Evolutionary conservation across 1,284 basidiomycete genomes (phyloP).

Genomic region (Meripilus lineatus): DNA sequence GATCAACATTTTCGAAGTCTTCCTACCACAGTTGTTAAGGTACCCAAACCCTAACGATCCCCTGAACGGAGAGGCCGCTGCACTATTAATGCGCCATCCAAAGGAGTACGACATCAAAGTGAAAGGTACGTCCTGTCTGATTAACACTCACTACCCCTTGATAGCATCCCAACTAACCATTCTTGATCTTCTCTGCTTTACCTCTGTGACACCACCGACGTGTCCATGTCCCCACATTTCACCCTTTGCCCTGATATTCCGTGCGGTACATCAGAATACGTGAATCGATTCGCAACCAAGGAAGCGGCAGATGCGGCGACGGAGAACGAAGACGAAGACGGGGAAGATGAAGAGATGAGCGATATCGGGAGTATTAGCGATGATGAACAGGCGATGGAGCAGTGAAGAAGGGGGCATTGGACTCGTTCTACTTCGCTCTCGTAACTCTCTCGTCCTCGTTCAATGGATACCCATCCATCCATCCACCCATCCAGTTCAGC

Average conservation of each 20-base stretch:
- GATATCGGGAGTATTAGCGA: conserved; percentile 88
- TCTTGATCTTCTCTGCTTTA: neutral
- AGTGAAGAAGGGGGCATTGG: conserved; percentile 7
- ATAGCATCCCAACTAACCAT: neutral
- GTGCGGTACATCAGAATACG: conserved; percentile 67
- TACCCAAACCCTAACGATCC: conserved; percentile 99
- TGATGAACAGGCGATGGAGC: conserved; percentile 38
- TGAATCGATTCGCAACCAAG: conserved; percentile 80
- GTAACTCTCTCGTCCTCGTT: conserved; percentile 1
- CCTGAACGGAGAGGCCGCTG: conserved; percentile 95
- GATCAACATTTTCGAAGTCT: conserved; percentile 99
- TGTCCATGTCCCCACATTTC: neutral
- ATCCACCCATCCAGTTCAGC: neutral
- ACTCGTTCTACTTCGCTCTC: neutral
- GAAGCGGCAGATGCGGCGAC: conserved; percentile 69
- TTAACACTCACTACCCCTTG: neutral
- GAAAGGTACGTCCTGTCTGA: conserved; percentile 66
- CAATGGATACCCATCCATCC: too few species aligned
- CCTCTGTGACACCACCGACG: neutral
- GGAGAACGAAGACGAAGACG: conserved; percentile 59
- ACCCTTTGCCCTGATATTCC: neutral
- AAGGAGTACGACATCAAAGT: conserved; percentile 93
- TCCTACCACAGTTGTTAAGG: conserved; percentile 92
- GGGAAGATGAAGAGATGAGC: conserved; percentile 86
- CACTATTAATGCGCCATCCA: conserved; percentile 93